Conservation (phyloP, 2,329 filamentous ascomycete species). For the Botryotinia globosa region DNA sequence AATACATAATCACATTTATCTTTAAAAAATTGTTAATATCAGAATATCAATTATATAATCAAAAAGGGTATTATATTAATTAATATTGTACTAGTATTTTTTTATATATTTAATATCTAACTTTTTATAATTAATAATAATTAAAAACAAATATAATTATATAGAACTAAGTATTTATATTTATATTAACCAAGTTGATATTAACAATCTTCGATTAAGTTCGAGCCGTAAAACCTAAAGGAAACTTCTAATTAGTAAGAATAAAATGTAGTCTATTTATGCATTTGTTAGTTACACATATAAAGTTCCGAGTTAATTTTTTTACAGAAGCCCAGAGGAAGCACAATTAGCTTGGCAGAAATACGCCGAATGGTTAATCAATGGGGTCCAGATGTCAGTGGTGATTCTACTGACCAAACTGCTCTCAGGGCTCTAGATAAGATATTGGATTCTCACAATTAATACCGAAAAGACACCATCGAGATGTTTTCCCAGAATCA, state of each 20-base stretch:
- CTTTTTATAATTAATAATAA: no score
- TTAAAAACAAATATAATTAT: no score
- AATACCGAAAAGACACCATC: background rate
- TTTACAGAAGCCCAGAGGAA: background rate
- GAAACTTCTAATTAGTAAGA: background rate
- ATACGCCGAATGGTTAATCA: background rate
- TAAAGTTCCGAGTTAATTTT: accelerated
- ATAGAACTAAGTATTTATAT: no score
- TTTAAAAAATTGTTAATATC: no score
- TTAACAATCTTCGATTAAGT: background rate
- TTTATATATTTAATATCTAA: no score
- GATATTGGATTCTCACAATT: background rate
- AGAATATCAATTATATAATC: no score
- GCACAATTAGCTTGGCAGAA: background rate
- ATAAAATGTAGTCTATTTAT: background rate
- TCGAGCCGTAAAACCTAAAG: background rate
- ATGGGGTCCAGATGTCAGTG: accelerated
- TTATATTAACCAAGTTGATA: no score
- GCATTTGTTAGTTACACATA: background rate
- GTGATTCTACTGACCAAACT: background rate
- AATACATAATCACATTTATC: no score
- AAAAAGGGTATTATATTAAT: no score
- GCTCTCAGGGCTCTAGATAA: background rate
- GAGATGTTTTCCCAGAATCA: background rate
- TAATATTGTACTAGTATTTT: no score